phyloP scores from a whole-genome alignment of 1,284 basidiomycete species.

The Pseudozyma pruni region DNA sequence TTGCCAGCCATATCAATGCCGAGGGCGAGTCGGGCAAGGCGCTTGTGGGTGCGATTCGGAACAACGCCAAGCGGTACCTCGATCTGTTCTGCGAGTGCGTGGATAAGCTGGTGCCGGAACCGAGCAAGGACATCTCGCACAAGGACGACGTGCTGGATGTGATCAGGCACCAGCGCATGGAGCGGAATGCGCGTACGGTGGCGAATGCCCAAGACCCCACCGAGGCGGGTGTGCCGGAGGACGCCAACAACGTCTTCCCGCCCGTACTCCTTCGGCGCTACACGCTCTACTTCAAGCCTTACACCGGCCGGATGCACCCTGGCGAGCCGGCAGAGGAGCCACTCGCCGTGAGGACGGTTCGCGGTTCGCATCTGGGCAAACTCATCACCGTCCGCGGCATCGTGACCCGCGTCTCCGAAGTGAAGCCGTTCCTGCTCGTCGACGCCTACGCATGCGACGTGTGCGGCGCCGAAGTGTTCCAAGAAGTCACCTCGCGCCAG shows the following conservation, averaged over 20 bases:
- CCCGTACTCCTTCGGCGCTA: slow-evolving; percentile 91
- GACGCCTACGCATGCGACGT: slow-evolving; percentile 99
- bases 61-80: slow-evolving; percentile 90
- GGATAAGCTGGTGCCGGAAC: slow-evolving; percentile 76
- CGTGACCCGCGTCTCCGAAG: slow-evolving; percentile 97
- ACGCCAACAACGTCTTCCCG: slow-evolving; percentile 71
- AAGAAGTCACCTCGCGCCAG: slow-evolving; percentile 92
- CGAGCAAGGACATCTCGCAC: slow-evolving; percentile 81
- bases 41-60: slow-evolving; percentile 72
- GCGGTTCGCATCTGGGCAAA: slow-evolving; percentile 84
- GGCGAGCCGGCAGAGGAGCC: slow-evolving; percentile 46
- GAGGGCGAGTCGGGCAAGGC: slow-evolving; percentile 32
- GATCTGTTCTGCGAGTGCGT: slow-evolving; percentile 89
- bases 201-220: slow-evolving; percentile 53
- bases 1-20: slow-evolving; percentile 70
- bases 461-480: slow-evolving; percentile 98
- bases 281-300: slow-evolving; percentile 91
- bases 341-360: slow-evolving; percentile 90
- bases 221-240: slow-evolving; percentile 34
- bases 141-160: slow-evolving; percentile 72
- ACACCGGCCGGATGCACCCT: slow-evolving; percentile 69
- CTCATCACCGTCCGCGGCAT: slow-evolving; percentile 97
- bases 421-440: slow-evolving; percentile 95
- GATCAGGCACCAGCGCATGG: slow-evolving; percentile 80
- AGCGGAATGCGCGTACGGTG: slow-evolving; percentile 83